Percentiles rank a stretch among this genome's conserved stretches.
Conservation (phyloP, 495 filamentous ascomycete genomes). For the Daldinia decipiens region DNA sequence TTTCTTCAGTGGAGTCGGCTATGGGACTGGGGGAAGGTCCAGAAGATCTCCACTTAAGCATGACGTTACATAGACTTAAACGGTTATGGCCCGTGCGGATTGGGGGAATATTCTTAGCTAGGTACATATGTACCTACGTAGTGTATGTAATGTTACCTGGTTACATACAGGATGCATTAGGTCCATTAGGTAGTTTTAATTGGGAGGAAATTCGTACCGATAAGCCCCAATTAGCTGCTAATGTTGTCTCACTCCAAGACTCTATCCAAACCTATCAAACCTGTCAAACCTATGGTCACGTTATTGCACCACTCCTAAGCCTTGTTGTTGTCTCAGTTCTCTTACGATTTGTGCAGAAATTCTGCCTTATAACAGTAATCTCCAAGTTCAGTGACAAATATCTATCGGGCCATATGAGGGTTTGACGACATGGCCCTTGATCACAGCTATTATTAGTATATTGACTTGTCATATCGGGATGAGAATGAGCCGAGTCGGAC, state of each 20-base stretch:
- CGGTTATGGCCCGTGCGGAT: conserved; percentile 15
- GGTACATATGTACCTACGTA: too few species aligned
- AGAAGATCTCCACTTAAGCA: conserved; percentile 15
- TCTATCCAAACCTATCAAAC: conserved; percentile 38
- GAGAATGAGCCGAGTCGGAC: conserved; percentile 7
- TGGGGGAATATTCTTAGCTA: not conserved
- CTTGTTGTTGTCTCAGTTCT: conserved; percentile 42
- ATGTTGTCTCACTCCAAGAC: conserved; percentile 37
- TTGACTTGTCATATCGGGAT: conserved; percentile 12
- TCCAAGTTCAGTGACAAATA: conserved; percentile 7
- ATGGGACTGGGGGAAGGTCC: conserved; percentile 7
- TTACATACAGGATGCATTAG: not conserved
- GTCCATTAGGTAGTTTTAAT: not conserved
- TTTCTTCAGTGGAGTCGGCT: conserved; percentile 26
- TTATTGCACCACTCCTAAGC: conserved; percentile 30
- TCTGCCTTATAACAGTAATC: conserved; percentile 34
- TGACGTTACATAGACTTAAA: conserved; percentile 24
- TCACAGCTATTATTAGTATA: conserved; percentile 32
- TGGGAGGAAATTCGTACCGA: conserved; percentile 17
- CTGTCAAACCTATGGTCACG: conserved; percentile 22
- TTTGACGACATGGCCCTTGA: conserved; percentile 17
- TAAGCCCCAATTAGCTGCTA: conserved; percentile 35
- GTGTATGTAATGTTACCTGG: conserved; percentile 3
- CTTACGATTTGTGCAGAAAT: conserved; percentile 42
- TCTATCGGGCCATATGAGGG: conserved; percentile 12